Base-by-base conservation (phyloP, 768 basidiomycete species). In the Asterophora parasitica region DNA sequence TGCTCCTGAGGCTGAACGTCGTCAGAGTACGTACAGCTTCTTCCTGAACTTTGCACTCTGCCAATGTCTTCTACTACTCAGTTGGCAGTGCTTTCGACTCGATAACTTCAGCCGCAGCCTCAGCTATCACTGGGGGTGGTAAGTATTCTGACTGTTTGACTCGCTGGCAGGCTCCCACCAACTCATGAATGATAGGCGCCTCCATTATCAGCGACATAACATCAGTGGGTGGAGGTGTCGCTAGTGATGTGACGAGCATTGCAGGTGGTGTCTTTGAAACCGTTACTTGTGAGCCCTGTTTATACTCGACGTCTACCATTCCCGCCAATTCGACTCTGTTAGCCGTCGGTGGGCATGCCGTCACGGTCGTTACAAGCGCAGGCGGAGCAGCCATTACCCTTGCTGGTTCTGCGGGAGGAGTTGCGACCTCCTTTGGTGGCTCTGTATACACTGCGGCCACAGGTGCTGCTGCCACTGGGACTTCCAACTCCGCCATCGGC, bases 351-450 rank as follows among this genome's bases (percentile, higher is more conserved):
- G 83, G 77, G 11, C 48, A 65, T 7, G 76, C 68, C 2, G 64
- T 70, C 42, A 86, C 79, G 11, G 59, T 85, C 15, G 63, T 86
- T 23, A 82, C 79, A 12, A 78, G 75, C 34, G 73, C 59, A 8
- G 85, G 81, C 6, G 84, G 83, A 9, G 55, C 71, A 36, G 83
- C 74, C 1, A 64, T 84, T 48, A 86, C 83, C 0, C 71, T 87
- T 15, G 83, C 81, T 20, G 60, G 52, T 4, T 65, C 65, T 2
- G 73, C 68, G 5, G 71, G 59, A 34, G 72, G 58, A 12, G 67
- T 68, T 12, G 68, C 64, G 7, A 83, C 81, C 23, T 72, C 76
- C 15, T 73, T 71, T 51, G 78, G 72, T 19, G 82, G 82, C 30
- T 72, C 74, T 7, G 59, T 74, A 1, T 83, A 73, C 62, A 81